Conservation (phyloP, 768 basidiomycete genomes). For the Cyclocybe aegerita region DNA sequence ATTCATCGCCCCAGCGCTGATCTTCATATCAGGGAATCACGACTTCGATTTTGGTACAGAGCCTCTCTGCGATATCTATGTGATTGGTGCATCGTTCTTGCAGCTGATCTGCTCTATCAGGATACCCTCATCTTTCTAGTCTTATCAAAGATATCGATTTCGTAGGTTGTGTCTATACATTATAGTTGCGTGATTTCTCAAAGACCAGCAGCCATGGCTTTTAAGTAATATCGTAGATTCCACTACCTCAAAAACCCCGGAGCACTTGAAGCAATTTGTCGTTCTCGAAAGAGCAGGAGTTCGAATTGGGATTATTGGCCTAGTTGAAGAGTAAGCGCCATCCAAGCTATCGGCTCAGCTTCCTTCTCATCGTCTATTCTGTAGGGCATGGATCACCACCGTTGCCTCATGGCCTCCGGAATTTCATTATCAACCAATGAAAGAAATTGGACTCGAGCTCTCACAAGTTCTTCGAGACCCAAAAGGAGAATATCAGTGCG, state of each 20-base stretch:
- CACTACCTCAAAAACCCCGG: slow-evolving; percentile 61
- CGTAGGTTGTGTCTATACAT: slow-evolving; percentile 39
- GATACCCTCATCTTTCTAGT: slow-evolving; percentile 41
- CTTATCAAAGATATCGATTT: slow-evolving; percentile 75
- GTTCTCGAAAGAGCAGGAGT: slow-evolving; percentile 71
- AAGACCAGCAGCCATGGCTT: slow-evolving; percentile 70
- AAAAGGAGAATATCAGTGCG: slow-evolving; percentile 65
- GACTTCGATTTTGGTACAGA: slow-evolving; percentile 83
- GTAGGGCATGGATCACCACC: slow-evolving; percentile 87
- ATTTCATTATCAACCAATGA: slow-evolving; percentile 79
- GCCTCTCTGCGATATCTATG: background rate
- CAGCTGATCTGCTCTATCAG: slow-evolving; percentile 13
- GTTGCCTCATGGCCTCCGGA: slow-evolving; percentile 83
- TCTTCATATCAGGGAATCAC: slow-evolving; percentile 71
- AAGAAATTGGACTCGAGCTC: slow-evolving; percentile 65
- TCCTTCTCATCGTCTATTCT: background rate
- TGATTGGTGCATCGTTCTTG: background rate
- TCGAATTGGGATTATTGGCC: slow-evolving; percentile 78
- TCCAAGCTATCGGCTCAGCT: background rate
- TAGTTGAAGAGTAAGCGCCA: slow-evolving; percentile 72
- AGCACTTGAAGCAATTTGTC: slow-evolving; percentile 56
- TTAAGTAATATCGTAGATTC: slow-evolving; percentile 84
- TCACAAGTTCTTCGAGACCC: slow-evolving; percentile 76
- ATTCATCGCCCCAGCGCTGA: background rate
- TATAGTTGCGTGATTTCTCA: background rate